phyloP scores from a whole-genome alignment of 495 filamentous ascomycete genomes.

The Cercophora newfieldiana region DNA sequence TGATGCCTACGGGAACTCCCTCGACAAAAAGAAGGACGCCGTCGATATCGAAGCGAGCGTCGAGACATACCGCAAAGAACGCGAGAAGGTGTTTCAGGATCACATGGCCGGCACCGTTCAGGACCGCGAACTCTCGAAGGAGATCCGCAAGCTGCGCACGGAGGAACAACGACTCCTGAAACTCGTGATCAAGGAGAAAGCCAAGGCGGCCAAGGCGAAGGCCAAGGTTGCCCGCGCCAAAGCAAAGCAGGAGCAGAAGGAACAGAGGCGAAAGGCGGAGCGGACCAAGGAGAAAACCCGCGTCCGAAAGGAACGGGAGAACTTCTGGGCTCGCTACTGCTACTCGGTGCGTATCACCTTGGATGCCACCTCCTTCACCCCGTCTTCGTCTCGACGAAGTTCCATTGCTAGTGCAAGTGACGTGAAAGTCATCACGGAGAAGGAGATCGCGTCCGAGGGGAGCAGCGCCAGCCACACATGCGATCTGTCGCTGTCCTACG shows the following conservation, averaged over 20 bases:
- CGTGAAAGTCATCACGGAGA: conserved; percentile 32
- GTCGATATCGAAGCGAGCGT: conserved; percentile 38
- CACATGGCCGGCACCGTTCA: conserved; percentile 35
- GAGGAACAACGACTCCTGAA: conserved; percentile 33
- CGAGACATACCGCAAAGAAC: conserved; percentile 50
- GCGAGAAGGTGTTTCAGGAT: conserved; percentile 47
- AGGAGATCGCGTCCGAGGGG: conserved; percentile 21
- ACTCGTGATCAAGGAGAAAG: conserved; percentile 30
- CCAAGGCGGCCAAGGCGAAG: conserved; percentile 39
- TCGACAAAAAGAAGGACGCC: conserved; percentile 31
- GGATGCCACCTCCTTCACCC: conserved; percentile 53
- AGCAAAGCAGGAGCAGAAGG: conserved; percentile 41
- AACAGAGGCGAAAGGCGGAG: conserved; percentile 44
- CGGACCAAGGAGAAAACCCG: conserved; percentile 49
- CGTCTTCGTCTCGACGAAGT: conserved; percentile 54
- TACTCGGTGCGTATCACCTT: conserved; percentile 60
- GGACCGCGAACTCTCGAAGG: conserved; percentile 38
- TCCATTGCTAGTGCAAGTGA: conserved; percentile 50
- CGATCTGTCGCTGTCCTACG: conserved; percentile 61
- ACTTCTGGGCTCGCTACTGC: conserved; percentile 59
- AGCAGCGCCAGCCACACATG: conserved; percentile 35
- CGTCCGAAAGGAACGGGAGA: conserved; percentile 51
- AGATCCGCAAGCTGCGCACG: conserved; percentile 37
- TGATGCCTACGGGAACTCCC: conserved; percentile 44
- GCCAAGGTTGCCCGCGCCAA: conserved; percentile 40